A percentile compares a stretch with the other conserved stretches of the same genome.
phyloP scores from a whole-genome alignment of 2,329 filamentous ascomycete species.

The Fusarium acutatum region DNA sequence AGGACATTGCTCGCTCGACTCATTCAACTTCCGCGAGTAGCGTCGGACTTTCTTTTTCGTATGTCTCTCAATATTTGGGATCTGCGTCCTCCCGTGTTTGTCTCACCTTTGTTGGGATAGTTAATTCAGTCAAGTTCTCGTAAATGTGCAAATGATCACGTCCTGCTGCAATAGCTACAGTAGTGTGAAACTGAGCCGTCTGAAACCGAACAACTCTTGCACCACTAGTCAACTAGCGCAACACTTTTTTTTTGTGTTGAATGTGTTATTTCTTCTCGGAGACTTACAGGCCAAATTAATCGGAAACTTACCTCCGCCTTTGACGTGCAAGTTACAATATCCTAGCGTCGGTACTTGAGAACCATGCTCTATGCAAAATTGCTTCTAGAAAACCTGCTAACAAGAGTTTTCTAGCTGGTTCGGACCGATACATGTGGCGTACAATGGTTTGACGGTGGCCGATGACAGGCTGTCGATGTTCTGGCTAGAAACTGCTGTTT shows the following conservation, averaged over 20 bases:
- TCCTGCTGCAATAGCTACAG: not conserved
- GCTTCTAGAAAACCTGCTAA: slow-evolving; percentile 4
- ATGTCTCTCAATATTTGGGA: not conserved
- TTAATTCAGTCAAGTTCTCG: not conserved
- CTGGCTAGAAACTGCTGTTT: not conserved
- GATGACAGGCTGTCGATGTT: not conserved
- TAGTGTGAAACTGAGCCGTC: slow-evolving; percentile 15
- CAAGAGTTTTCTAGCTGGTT: slow-evolving; percentile 10
- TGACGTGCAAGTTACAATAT: not conserved
- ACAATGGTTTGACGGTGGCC: not conserved
- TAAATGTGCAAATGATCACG: slow-evolving; percentile 12
- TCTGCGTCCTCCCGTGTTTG: not conserved
- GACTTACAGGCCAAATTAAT: not conserved
- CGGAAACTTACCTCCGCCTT: slow-evolving; percentile 11
- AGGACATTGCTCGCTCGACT: not conserved
- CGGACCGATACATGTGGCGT: slow-evolving; percentile 7
- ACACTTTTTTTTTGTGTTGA: not conserved
- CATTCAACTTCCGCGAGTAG: not conserved
- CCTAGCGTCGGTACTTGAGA: slow-evolving; percentile 6
- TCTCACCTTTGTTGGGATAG: not conserved
- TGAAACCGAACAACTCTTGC: slow-evolving; percentile 3
- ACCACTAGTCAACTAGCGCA: slow-evolving; percentile 9
- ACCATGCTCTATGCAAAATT: not conserved
- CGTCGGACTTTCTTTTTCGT: slow-evolving; percentile 1
- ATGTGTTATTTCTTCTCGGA: not conserved